Evolutionary conservation across 2,329 filamentous ascomycete genomes (phyloP).

Genomic region (Hypoxylon sp.): DNA sequence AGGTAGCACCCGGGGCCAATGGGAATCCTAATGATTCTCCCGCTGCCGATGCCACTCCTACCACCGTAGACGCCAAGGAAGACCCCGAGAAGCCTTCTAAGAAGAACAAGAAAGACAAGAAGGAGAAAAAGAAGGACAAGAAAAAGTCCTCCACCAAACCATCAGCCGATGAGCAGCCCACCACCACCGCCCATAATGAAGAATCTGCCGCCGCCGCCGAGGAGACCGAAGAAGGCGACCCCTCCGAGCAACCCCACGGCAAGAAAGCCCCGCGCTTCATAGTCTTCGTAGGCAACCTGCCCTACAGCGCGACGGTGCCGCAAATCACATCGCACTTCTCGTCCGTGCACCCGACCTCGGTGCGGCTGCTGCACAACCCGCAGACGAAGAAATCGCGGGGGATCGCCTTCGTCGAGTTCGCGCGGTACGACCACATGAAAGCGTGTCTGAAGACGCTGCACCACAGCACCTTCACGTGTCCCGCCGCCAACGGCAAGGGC

Average conservation of each 20-base stretch:
- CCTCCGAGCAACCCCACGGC: constrained; percentile 21
- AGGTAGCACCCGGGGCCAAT: constrained; percentile 28
- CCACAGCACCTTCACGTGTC: constrained; percentile 78
- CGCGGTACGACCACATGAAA: constrained; percentile 89
- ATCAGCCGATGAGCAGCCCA: constrained; percentile 20
- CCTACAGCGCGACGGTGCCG: constrained; percentile 81
- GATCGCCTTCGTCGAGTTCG: constrained; percentile 91
- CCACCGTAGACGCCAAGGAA: constrained; percentile 37
- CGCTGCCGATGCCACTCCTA: constrained; percentile 1
- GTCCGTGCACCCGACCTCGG: constrained; percentile 76
- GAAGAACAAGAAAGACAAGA: constrained; percentile 52
- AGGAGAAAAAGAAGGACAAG: constrained; percentile 54
- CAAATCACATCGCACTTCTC: constrained; percentile 82
- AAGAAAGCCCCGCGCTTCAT: constrained; percentile 75
- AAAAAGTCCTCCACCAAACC: constrained; percentile 44
- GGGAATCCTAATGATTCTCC: constrained; percentile 16
- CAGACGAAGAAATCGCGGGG: constrained; percentile 76
- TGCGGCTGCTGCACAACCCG: constrained; percentile 81
- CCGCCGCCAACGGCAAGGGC: constrained; percentile 59
- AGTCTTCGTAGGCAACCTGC: constrained; percentile 90
- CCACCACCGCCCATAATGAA: constrained; percentile 10
- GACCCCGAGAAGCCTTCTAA: constrained; percentile 43
- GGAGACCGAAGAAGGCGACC: constrained; percentile 6
- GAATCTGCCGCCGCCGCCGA: constrained; percentile 39
- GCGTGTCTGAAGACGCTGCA: constrained; percentile 93